Evolutionary conservation across 2,329 filamentous ascomycete species (phyloP), one percentile per base, ranked within the genome.

Genomic region (Metarhizium brunneum): DNA sequence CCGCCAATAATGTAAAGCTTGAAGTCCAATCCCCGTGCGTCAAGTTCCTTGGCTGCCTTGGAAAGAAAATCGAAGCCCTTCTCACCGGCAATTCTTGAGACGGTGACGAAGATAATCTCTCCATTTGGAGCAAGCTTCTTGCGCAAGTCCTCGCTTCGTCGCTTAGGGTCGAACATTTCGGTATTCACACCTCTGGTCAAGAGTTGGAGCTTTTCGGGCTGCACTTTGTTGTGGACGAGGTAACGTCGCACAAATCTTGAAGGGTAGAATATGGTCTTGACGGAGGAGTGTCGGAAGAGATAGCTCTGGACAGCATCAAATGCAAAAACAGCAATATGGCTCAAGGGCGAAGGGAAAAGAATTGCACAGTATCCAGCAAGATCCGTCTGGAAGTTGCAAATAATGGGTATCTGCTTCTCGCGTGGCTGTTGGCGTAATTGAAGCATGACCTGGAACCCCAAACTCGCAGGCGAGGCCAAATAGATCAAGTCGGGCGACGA

Each of bases 311-410:
- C 83, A 2, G 76, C 70, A 16, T 79, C 76, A 55, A 88, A 81
- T 11, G 85, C 73, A 67, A 78, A 83, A 50, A 84, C 82, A 4
- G 83, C 84, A 56, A 85, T 76, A 11, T 70, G 69, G 61, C 82
- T 82, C 18, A 89, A 72, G 0, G 82, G 83, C 1, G 75, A 71
- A 0, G 85, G 83, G 58, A 89, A 86, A n/a, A 89, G 72, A 52
- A 88, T 86, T 51, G 80, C 77, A 63, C 83, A 85, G 66, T 88
- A 89, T 2, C 84, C 84, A 0, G 83, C 81, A 10, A 89, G 71
- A 64, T 88, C 85, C 1, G 85, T 89, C 67, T 88, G 85, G 60
- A 87, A 88, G 66, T 88, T 89, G 65, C 85, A 79, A 47, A 88
- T 74, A 2, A 86, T 73, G 2, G 80, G 80, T 1, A 84, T 77